Percentiles rank a stretch among this genome's conserved stretches.
phyloP scores from a whole-genome alignment of 1,284 basidiomycete species.

The Stereum hirsutum region DNA sequence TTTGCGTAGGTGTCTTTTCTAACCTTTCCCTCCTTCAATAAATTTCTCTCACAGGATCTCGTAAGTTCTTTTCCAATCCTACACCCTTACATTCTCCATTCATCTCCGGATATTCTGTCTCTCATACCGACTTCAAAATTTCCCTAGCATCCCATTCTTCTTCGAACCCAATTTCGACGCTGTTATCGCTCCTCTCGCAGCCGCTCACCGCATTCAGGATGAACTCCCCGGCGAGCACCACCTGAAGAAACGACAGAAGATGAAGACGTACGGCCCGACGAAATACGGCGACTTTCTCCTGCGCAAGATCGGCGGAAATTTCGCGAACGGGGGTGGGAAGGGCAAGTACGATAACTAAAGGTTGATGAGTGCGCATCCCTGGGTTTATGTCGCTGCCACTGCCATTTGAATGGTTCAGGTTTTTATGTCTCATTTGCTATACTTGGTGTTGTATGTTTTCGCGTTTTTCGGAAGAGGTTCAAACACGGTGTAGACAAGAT shows the following conservation, averaged over 20 bases:
- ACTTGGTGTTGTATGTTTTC: too few relatives aligned
- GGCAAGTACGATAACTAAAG: too few relatives aligned
- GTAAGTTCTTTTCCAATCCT: slow-evolving; percentile 38
- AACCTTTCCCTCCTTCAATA: too few relatives aligned
- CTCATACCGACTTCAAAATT: too few relatives aligned
- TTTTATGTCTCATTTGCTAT: too few relatives aligned
- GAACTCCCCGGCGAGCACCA: slow-evolving; percentile 12
- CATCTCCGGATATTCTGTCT: too few relatives aligned
- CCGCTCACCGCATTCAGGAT: slow-evolving; percentile 39
- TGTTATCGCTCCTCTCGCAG: slow-evolving; percentile 46
- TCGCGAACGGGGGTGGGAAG: slow-evolving; percentile 37
- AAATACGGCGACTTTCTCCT: slow-evolving; percentile 70
- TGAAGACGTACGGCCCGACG: slow-evolving; percentile 34
- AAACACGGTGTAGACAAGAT: too few relatives aligned
- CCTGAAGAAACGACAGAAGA: slow-evolving; percentile 3
- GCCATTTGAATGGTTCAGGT: too few relatives aligned
- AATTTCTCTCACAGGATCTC: slow-evolving; percentile 36
- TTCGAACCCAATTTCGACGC: slow-evolving; percentile 79
- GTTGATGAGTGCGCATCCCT: slow-evolving; percentile 16
- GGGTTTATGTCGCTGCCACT: too few relatives aligned
- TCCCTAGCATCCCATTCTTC: slow-evolving; percentile 70
- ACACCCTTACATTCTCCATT: background rate
- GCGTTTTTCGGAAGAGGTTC: too few relatives aligned
- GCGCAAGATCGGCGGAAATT: slow-evolving; percentile 66
- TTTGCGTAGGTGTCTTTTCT: too few relatives aligned